Percentiles rank a stretch among this genome's conserved stretches.
Conservation (phyloP, 768 basidiomycete genomes). For the Tricholoma terreum region DNA sequence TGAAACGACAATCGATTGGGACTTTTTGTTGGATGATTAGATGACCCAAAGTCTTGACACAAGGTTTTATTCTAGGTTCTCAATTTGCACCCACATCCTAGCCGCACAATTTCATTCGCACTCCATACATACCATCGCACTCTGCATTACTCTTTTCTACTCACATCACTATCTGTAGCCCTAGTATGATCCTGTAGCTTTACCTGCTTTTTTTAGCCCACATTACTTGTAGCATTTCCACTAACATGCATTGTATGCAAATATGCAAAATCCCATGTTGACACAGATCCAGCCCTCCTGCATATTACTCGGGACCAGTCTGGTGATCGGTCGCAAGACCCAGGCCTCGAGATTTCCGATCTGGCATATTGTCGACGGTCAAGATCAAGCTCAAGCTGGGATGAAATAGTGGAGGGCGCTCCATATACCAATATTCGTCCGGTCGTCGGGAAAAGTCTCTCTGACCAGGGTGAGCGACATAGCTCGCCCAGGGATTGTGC, state of each 20-base stretch:
- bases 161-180: constrained; percentile 22
- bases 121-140: neutral
- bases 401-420: neutral
- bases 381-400: neutral
- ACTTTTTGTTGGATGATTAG: constrained; percentile 73
- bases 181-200: constrained; percentile 17
- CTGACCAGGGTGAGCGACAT: neutral
- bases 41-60: neutral
- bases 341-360: no score
- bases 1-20: constrained; percentile 67
- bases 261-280: neutral
- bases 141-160: constrained; percentile 8
- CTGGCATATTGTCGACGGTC: no score
- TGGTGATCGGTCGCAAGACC: no score
- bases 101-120: neutral
- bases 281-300: no score
- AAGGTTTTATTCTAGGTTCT: neutral
- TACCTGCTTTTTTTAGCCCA: constrained; percentile 1
- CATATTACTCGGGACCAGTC: no score
- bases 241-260: neutral
- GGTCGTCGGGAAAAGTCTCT: neutral
- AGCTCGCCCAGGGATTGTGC: neutral
- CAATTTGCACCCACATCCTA: neutral
- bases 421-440: no score
- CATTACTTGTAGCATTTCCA: constrained; percentile 19